Evolutionary conservation across 73 alveolate species (phyloP).

Genomic region (Paramecium pentaurelia): DNA sequence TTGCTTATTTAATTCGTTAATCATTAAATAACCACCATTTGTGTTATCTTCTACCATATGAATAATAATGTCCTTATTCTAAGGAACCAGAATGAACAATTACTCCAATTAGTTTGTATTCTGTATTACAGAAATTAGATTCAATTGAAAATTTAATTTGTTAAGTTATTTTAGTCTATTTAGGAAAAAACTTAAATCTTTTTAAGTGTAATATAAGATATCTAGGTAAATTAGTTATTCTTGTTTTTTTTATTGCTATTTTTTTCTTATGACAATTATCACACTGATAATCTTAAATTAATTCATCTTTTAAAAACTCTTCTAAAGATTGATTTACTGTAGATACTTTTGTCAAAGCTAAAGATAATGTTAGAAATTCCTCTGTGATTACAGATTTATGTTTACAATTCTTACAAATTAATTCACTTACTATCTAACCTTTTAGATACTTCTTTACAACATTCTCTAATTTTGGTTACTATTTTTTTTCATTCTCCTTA

Average conservation of each 20-base stretch:
- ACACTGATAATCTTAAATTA: not conserved
- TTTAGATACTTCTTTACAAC: not conserved
- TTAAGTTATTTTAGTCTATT: not conserved
- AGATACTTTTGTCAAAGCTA: not conserved
- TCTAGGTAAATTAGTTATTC: not conserved
- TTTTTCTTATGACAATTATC: conserved; percentile 10
- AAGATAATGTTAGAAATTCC: conserved; percentile 15
- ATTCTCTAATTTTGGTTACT: not conserved
- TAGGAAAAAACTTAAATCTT: conserved; percentile 37
- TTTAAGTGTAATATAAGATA: not conserved
- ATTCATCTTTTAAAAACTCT: conserved; percentile 13
- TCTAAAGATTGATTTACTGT: not conserved
- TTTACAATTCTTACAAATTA: conserved; percentile 10
- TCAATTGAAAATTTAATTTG: not conserved
- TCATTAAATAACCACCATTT: conserved; percentile 44
- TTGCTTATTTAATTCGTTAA: not conserved
- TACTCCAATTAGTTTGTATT: not conserved
- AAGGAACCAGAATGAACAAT: not conserved
- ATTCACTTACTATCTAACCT: not conserved
- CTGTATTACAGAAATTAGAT: not conserved
- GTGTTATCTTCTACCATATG: conserved; percentile 22
- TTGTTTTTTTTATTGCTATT: not conserved
- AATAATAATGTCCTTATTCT: conserved; percentile 43
- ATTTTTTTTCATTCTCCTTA: not conserved
- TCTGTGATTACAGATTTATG: not conserved